Evolutionary conservation across 805 yeast species (phyloP), one percentile per base, ranked within the genome.

Genomic region (Ogataea siamensis): DNA sequence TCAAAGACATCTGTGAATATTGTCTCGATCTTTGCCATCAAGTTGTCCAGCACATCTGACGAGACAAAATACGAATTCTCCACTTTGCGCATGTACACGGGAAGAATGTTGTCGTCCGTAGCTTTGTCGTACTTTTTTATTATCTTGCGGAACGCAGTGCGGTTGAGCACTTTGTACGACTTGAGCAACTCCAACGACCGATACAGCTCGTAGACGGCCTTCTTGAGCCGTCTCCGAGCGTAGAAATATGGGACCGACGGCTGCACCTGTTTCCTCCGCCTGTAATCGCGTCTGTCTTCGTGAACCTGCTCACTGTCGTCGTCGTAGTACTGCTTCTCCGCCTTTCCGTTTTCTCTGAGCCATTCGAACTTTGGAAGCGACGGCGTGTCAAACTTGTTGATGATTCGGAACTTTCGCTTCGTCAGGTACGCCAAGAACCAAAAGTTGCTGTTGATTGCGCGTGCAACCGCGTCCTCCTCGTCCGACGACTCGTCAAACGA

Each of bases 41-140:
- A 57, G 39, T 74, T 75, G 36, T 86, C 94, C n/a, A 85, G 55
- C 6, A 75, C 70, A 40, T 78, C 85, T 46, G 86, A 78, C 5
- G 78, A 68, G 20, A 74, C 70, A 55, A 84, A 81, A 49, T 78
- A 70, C n/a, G 79, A 59, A 3, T 55, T 49, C 44, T 80, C 78
- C 5, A 85, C 72, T 37, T 73, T 75, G 14, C 67, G 68, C 78
- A 81, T 70, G 54, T 78, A 87, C 3, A 57, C 45, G 0, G 64
- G 58, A 9, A 76, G 66, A 4, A 71, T 48, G 1, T 65, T 49
- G 7, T 75, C 65, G 9, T 66, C 56, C 2, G 80, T 70, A 4
- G 81, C 70, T 54, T 93, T 93, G 62, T 93, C 99, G 57, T 78
- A 89, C 59, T 93, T 93, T 56, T 93, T 93, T 42, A 87, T 70